A percentile compares a stretch with the other conserved stretches of the same genome.
phyloP scores from a whole-genome alignment of 1,284 basidiomycete genomes.

The Neotropicomus parvogracilis region DNA sequence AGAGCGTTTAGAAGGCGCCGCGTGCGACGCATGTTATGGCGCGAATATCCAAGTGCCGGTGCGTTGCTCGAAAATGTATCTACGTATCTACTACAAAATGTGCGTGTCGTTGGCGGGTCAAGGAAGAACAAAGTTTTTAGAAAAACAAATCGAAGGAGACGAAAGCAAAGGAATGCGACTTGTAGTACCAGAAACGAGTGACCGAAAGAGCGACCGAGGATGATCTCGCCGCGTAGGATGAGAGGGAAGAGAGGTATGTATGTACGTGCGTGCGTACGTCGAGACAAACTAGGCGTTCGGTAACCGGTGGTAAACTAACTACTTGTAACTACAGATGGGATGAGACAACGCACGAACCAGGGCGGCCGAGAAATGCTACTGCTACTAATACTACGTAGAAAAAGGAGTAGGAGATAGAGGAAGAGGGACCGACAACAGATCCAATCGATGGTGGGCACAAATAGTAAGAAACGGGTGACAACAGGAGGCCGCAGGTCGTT shows the following conservation, averaged over 20 bases:
- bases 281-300: constrained; percentile 23
- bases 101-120: constrained; percentile 21
- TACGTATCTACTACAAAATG: constrained; percentile 39
- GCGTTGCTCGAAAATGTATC: constrained; percentile 39
- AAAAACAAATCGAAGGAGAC: constrained; percentile 23
- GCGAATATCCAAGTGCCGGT: constrained; percentile 19
- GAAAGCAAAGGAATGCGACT: constrained; percentile 20
- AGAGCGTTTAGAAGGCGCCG: too few species aligned
- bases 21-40: too few species aligned
- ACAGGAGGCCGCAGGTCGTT: constrained; percentile 13
- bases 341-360: constrained; percentile 24
- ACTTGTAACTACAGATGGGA: constrained; percentile 31
- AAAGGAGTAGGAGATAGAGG: not conserved
- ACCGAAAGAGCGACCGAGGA: constrained; percentile 4
- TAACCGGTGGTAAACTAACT: constrained; percentile 28
- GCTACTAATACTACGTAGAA: constrained; percentile 28
- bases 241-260: constrained; percentile 4
- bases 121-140: constrained; percentile 15
- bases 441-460: constrained; percentile 25
- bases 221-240: too few species aligned
- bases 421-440: constrained; percentile 15
- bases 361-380: constrained; percentile 15
- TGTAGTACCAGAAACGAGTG: constrained; percentile 6
- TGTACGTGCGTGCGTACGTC: constrained; percentile 30
- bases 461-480: constrained; percentile 17